Evolutionary conservation across 2,329 filamentous ascomycete genomes (phyloP), one percentile per base, ranked within the genome.

Genomic region (Trichoderma sp.): DNA sequence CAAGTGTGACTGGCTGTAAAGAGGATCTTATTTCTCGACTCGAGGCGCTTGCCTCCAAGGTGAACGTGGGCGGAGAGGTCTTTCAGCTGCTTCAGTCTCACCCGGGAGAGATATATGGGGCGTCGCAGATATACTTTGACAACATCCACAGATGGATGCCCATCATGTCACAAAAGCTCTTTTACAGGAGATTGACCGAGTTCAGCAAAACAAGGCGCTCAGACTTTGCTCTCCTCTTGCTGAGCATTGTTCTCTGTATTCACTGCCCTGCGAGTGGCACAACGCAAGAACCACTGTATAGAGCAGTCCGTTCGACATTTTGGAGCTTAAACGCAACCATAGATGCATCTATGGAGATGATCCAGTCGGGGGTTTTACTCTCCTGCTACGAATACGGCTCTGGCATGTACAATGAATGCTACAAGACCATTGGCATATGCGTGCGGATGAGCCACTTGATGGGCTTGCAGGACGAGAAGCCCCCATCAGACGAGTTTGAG

Each of bases 91-190:
- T 61, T 34, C 63, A 65, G 48, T 65, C 56, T 7, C 47, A 48
- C 3, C 63, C 63, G 7, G 63, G 56, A 21, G 63, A 65, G 30
- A 59, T 65, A n/a, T 65, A 65, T 14, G 48, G 47, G 12, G 56
- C 30, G 52, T 62, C 24, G 12, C 57, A 61, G 15, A 47, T 61
- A 14, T 65, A 65, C 39, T 65, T 65, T 41, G 10, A 65, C 6
- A 65, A 60, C 15, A 30, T 65, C 47, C 63, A 65, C 39, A 61
- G n/a, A 54, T 65, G 63, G 63, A 54, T 65, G 12, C 63, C 63
- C 34, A 65, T 65, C 56, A 52, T 65, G 57, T 61, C 63, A 3
- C 56, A 61, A 24, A 65, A 65, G 24, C 39, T 65, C 1, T 65
- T 65, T 14, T 61, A 65, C 7, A 44, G 39, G 7, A 65, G 48